Base-by-base conservation (phyloP, 2,329 filamentous ascomycete species). In the Xylariaceae sp. region DNA sequence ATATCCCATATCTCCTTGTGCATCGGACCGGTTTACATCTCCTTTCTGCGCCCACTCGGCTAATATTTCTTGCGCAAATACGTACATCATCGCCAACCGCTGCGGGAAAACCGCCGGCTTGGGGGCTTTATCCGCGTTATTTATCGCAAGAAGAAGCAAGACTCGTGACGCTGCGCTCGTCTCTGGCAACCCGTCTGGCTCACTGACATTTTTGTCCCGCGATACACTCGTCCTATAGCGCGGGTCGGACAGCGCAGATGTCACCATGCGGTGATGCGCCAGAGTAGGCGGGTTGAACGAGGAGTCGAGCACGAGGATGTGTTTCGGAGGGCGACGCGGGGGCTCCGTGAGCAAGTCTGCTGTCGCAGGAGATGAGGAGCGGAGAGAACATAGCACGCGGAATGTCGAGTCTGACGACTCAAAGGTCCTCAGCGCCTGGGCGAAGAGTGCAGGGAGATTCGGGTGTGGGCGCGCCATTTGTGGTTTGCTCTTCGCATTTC, bases 61-160 rank as follows among this genome's bases (percentile, higher is more conserved):
- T 2, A 76, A 68, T 29, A 83, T 61, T 1, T 87, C 85, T 46
- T 72, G 67, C 2, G 84, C 86, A 60, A 92, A 85, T 0, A 80
- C 70, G 19, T 81, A 78, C 86, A 92, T 91, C 76, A 92, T 83
- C 5, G 78, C 77, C 29, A 92, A 71, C 5, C 88, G 75, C 50
- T 87, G 76, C 40, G 80, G 80, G 61, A 91, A 89, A 2, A 78
- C 72, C 0, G 86, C 87, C 0, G 88, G 86, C 56, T 81, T 83
- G 5, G 84, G 78, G 9, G 77, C 76, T 69, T 86, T 86, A 63
- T 87, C 84, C 2, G 84, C 84, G 62, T 87, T 87, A 55, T 83
- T 79, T 30, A 83, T 79, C 0, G 83, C 77, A 12, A 87, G 75
- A 1, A 87, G 71, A 0, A 87, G 71, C 41, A 87, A 65, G 5